Evolutionary conservation across 2,329 filamentous ascomycete genomes (phyloP).

Genomic region (Colletotrichum ledebouriae): DNA sequence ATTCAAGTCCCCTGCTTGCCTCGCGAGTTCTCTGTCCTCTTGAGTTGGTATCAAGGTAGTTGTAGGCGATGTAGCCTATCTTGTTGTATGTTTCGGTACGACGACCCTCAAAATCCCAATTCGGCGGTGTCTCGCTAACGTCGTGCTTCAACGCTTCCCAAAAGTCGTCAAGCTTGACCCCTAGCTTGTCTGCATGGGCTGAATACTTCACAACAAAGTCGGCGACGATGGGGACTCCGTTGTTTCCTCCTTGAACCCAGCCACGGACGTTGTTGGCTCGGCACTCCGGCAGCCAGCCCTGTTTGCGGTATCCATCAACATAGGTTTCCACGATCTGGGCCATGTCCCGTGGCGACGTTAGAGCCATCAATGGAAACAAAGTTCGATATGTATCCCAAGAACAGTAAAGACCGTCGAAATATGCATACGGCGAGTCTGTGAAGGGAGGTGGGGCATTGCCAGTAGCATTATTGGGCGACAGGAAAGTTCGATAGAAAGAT

Average conservation of each 20-base stretch:
- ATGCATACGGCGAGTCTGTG: background rate
- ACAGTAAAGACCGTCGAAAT: constrained; percentile 29
- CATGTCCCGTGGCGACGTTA: constrained; percentile 22
- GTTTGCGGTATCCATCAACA: constrained; percentile 13
- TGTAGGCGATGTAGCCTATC: constrained; percentile 15
- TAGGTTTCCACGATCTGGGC: constrained; percentile 23
- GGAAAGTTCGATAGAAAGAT: constrained; percentile 23
- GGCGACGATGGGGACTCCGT: constrained; percentile 19
- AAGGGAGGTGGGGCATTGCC: constrained; percentile 15
- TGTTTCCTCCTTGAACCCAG: constrained; percentile 24
- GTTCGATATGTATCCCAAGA: constrained; percentile 25
- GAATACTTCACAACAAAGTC: constrained; percentile 27
- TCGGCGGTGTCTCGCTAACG: constrained; percentile 1
- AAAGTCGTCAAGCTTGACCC: constrained; percentile 8
- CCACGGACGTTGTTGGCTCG: constrained; percentile 19
- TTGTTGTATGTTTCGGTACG: constrained; percentile 26
- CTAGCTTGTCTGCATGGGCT: constrained; percentile 1
- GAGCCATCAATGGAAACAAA: constrained; percentile 20
- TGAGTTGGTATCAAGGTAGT: background rate
- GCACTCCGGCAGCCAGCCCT: constrained; percentile 26
- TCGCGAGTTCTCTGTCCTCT: constrained; percentile 20
- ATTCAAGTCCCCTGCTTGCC: constrained; percentile 19
- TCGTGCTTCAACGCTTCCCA: constrained; percentile 23
- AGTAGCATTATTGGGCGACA: constrained; percentile 26
- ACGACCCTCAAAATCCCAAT: constrained; percentile 23